Conservation (phyloP, 352 stramenopile species). For the Phytopythium delawarense region DNA sequence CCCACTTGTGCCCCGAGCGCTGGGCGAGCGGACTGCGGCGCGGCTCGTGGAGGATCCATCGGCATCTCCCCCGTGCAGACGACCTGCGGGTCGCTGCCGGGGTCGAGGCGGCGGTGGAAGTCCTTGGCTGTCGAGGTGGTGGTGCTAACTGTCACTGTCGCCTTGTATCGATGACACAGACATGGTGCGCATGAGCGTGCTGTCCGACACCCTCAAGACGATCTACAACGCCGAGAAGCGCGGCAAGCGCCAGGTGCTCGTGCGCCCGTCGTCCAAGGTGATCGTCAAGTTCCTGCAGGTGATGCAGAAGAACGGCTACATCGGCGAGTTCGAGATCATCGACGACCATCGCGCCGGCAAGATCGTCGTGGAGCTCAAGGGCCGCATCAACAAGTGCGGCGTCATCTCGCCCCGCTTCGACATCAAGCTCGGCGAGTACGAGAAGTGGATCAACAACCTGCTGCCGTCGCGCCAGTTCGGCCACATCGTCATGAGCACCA, state of each 20-base stretch:
- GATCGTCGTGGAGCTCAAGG: constrained; percentile 98
- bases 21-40: constrained; percentile 24
- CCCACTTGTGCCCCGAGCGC: not conserved
- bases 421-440: constrained; percentile 94
- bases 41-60: constrained; percentile 33
- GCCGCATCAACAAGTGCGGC: constrained; percentile 99
- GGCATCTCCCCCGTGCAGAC: constrained; percentile 40
- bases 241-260: constrained; percentile 99
- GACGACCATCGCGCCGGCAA: constrained; percentile 99
- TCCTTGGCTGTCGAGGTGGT: constrained; percentile 15
- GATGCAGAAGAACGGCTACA: constrained; percentile 99
- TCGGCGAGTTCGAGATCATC: constrained; percentile 99
- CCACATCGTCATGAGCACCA: constrained; percentile 93
- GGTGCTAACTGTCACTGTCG: constrained; percentile 3
- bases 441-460: constrained; percentile 99
- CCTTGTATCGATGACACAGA: constrained; percentile 20
- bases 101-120: constrained; percentile 29
- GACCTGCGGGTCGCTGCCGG: constrained; percentile 7
- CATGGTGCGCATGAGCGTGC: constrained; percentile 99
- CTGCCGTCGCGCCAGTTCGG: constrained; percentile 99
- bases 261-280: constrained; percentile 99
- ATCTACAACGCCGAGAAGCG: constrained; percentile 99
- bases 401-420: constrained; percentile 99
- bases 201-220: constrained; percentile 99
- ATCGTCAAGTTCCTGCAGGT: constrained; percentile 99